Evolutionary conservation across 768 basidiomycete genomes (phyloP).

Genomic region (Lepiota subincarnata): DNA sequence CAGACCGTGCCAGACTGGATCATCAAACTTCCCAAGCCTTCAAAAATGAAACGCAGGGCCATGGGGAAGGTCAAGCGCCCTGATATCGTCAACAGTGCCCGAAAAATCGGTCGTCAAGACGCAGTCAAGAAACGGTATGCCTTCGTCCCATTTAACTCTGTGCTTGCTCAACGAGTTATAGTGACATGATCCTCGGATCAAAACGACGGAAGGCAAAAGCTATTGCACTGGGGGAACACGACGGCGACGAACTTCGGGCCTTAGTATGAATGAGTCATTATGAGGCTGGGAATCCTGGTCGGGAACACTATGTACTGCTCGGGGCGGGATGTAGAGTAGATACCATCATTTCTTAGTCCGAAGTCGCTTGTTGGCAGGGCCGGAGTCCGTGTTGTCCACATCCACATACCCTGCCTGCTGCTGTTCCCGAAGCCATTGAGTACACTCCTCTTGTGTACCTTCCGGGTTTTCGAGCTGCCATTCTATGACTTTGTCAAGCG

Average conservation of each 20-base stretch:
- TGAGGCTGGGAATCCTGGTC: background rate
- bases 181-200: constrained; percentile 77
- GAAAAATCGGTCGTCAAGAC: constrained; percentile 63
- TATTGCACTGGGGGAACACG: background rate
- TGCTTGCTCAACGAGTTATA: constrained; percentile 20
- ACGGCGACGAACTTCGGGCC: background rate
- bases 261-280: background rate
- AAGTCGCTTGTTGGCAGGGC: constrained; percentile 34
- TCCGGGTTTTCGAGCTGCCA: constrained; percentile 85
- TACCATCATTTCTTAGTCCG: constrained; percentile 26
- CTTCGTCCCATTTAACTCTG: background rate
- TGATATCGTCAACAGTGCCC: constrained; percentile 67
- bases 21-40: constrained; percentile 87
- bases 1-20: constrained; percentile 94
- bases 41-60: constrained; percentile 78
- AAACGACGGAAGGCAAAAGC: constrained; percentile 51
- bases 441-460: constrained; percentile 62
- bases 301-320: background rate
- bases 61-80: constrained; percentile 85
- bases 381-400: constrained; percentile 19
- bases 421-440: constrained; percentile 62
- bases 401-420: constrained; percentile 36
- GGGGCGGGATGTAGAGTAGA: no score
- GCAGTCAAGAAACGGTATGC: constrained; percentile 69
- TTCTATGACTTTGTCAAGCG: constrained; percentile 62